Percentiles rank a stretch among this genome's conserved stretches.
These are phyloP conservation scores for Maudiozyma saulgeensis DNA, from an alignment of 805 yeast genomes.

Conservation along the genomic window DNA sequence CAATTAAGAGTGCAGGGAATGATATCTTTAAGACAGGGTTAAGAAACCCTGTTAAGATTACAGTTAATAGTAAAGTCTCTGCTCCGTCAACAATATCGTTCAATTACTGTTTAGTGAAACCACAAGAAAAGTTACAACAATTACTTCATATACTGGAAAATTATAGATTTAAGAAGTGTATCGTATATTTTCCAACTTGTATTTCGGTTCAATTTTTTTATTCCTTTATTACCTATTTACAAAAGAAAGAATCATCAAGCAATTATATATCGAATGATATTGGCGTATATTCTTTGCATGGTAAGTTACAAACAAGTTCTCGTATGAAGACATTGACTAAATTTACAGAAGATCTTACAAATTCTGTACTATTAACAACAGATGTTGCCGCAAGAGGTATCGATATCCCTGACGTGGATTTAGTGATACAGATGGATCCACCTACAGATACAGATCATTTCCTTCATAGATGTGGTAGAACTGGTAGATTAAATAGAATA, in stretches of 20 bases:
- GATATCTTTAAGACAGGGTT: constrained; percentile 79
- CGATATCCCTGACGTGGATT: constrained; percentile 89
- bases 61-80: constrained; percentile 50
- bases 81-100: constrained; percentile 59
- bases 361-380: constrained; percentile 72
- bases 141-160: constrained; percentile 45
- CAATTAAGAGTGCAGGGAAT: constrained; percentile 73
- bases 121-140: constrained; percentile 51
- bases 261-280: constrained; percentile 21
- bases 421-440: constrained; percentile 89
- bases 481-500: constrained; percentile 81
- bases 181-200: constrained; percentile 91
- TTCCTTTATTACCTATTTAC: constrained; percentile 38
- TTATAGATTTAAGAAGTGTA: constrained; percentile 62
- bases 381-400: constrained; percentile 98
- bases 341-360: constrained; percentile 43
- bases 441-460: constrained; percentile 90
- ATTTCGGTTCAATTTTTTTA: constrained; percentile 72
- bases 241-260: constrained; percentile 18
- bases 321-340: constrained; percentile 60
- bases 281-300: constrained; percentile 70
- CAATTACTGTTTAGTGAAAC: constrained; percentile 48
- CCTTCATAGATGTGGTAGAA: constrained; percentile 88
- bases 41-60: constrained; percentile 83
- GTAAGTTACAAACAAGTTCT: constrained; percentile 75